Base-by-base conservation (phyloP, 495 filamentous ascomycete species). In the Penicillium riverlandense region DNA sequence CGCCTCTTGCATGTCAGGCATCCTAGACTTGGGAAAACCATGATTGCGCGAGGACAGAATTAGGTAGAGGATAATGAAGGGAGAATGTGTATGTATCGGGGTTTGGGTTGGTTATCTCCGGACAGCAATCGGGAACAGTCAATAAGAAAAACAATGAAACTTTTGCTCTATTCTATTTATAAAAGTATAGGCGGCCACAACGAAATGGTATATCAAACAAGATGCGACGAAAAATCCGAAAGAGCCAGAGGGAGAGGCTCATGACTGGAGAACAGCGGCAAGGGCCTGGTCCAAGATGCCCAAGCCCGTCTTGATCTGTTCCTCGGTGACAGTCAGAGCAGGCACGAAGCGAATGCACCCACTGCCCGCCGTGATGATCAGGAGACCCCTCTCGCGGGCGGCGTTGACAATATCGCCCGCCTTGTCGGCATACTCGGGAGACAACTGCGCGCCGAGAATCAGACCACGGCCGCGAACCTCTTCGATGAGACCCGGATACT, bases 281-380 rank as follows among this genome's bases (percentile, higher is more conserved):
- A 97, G 82, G 1, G 91, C 85, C 51, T 87, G 76, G 46, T 82
- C 86, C 52, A 98, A 55, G 30, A 95, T 88, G 35, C 54, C 56
- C 60, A 97, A 58, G 1, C 86, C 89, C 43, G 83, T 73, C 50
- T 79, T 65, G 31, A 96, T 87, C 69, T 95, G 83, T 12, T 73
- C 79, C 41, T 87, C 79, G 3, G 75, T 80, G 47, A 98, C 82
- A 4, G 82, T 79, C 57, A 95, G 63, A 39, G 85, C 82, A 47
- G 90, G 90, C 45, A 96, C 86, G 54, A 96, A 92, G 29, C 90
- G 73, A 36, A 96, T 64, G 37, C 88, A 91, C 55, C 96, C 91
- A 4, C 80, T 86, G 4, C 92, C 92, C 29, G 87, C 89, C 1
- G 88, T 96, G 53, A 98, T 96, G 12, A 97, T 72, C 58, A 98